Base-by-base conservation (phyloP, 2,329 filamentous ascomycete species). In the Penicillium sp. region DNA sequence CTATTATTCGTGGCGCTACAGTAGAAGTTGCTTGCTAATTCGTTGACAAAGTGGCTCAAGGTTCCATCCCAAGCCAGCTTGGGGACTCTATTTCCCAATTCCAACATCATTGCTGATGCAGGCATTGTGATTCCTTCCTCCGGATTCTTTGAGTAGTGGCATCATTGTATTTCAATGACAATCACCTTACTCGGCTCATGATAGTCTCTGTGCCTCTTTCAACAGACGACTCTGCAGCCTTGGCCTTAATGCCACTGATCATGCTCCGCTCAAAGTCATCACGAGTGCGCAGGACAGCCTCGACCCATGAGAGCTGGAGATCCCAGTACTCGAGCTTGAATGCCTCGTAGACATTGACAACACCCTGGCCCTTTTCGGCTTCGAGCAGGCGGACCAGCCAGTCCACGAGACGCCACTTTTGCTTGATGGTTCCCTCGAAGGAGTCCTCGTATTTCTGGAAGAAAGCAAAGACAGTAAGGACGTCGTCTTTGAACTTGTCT, bases 221-320 rank as follows among this genome's bases (percentile, higher is more conserved):
- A 1, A 92, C 86, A 56, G 89, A 87, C 63, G 96, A 84, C 74
- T 91, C 89, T 7, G 91, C 92, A n/a, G 92, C 93, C 70, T 87
- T 85, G 2, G 86, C 86, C 80, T 97, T 97, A 47, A 97, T 88
- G 18, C 85, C 83, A 69, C 91, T 94, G 60, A 97, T 75, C 89
- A 97, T 91, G 57, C 85, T 83, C 63, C 93, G 82, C 74, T 97
- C 94, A 76, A 96, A 97, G 77, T 99, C 94, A 73, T 99, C 94
- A 64, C 95, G 82, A 1, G 86, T 82, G 63, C 92, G 83, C 60
- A 99, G 71, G 46, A 96, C 93, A 6, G 90, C 89, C 79, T 99
- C 95, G 7, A 99, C 92, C 94, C 94, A 99, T 44, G 87, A 88
- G 56, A 97, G 87, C 73, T 95, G 91, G 70, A 97, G 79, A 75